Evolutionary conservation across 345 rosid species (phyloP).

Genomic region (Bretschneidera sinensis): DNA sequence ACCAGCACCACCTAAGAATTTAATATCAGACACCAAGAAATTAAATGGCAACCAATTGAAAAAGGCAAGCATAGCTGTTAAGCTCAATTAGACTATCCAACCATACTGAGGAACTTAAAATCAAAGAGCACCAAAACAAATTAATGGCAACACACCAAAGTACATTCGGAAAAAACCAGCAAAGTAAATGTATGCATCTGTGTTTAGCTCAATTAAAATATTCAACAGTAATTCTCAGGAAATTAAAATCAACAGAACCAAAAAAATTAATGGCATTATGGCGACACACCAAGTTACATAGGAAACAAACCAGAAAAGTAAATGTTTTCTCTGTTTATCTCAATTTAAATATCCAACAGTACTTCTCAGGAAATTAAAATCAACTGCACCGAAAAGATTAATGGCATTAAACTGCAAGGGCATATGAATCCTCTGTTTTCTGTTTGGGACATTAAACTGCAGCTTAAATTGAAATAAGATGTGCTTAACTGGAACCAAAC

Average conservation of each 20-base stretch:
- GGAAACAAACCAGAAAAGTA: conserved; percentile 19
- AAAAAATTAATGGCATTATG: too few species aligned
- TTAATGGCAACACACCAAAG: conserved; percentile 38
- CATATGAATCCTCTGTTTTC: too few species aligned
- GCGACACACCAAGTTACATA: conserved; percentile 20
- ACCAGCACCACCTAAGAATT: conserved; percentile 47
- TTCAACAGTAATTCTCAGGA: too few species aligned
- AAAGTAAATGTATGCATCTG: background rate
- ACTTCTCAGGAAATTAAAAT: too few species aligned
- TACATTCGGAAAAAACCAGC: conserved; percentile 23
- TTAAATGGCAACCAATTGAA: conserved; percentile 55
- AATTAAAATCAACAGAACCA: too few species aligned
- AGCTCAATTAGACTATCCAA: conserved; percentile 21
- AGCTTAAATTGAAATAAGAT: too few species aligned
- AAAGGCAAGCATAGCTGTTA: conserved; percentile 29
- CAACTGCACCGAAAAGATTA: too few species aligned
- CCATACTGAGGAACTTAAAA: conserved; percentile 20
- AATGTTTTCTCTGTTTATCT: background rate
- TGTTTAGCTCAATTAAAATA: background rate
- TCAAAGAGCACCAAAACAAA: conserved; percentile 23
- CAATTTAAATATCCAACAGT: too few species aligned
- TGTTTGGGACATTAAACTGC: too few species aligned
- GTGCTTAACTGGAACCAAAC: too few species aligned
- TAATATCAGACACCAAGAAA: conserved; percentile 53
- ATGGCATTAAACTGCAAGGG: too few species aligned